Evolutionary conservation across 148 eudicot species (phyloP).

Genomic region (Nyssa sinensis): DNA sequence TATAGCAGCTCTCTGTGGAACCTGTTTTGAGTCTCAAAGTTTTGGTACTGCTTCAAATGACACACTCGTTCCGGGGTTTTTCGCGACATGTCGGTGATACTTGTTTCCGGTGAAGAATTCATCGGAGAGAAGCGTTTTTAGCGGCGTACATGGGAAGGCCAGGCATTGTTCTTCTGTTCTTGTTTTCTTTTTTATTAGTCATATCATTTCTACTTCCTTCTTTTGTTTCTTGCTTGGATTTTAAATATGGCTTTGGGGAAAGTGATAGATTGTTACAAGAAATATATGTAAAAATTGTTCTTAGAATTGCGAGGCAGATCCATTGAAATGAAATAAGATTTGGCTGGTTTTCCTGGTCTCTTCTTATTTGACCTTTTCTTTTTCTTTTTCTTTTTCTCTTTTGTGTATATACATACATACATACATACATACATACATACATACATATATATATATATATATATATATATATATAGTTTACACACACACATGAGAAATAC

Average conservation of each 20-base stretch:
- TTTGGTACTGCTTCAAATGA: neutral
- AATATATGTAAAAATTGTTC: too few species aligned
- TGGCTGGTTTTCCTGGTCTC: slow-evolving; percentile 16
- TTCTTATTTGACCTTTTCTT: neutral
- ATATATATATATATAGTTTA: too few species aligned
- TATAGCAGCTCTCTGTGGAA: neutral
- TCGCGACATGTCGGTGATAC: neutral
- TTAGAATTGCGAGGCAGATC: too few species aligned
- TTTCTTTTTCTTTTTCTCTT: neutral
- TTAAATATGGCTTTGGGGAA: neutral
- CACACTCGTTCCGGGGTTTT: neutral
- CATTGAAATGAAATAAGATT: neutral
- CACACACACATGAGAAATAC: too few species aligned
- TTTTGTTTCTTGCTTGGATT: neutral
- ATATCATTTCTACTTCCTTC: neutral
- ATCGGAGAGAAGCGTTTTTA: slow-evolving; percentile 3
- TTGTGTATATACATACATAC: too few species aligned
- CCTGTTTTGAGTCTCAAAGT: neutral
- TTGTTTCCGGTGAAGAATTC: slow-evolving; percentile 7
- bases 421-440: too few species aligned
- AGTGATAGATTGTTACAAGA: neutral
- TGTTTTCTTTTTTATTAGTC: neutral
- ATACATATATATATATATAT: neutral
- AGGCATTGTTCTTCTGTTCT: slow-evolving; percentile 30
- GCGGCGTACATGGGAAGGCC: slow-evolving; percentile 55